phyloP scores from a whole-genome alignment of 345 rosid genomes.

The Ceriops decandra region DNA sequence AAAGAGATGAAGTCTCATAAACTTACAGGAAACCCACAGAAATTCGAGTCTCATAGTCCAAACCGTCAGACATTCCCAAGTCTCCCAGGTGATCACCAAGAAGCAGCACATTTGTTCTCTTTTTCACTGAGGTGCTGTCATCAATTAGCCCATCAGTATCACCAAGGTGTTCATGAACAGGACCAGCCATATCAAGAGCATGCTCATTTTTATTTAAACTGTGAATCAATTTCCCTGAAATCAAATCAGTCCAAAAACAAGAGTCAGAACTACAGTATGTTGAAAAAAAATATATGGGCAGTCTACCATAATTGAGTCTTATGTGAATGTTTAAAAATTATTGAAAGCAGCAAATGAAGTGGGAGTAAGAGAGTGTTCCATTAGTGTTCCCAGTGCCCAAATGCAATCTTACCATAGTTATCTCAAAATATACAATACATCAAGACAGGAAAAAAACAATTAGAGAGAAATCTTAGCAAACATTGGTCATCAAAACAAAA shows the following conservation, averaged over 20 bases:
- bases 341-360: too few species aligned
- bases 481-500: neutral
- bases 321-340: too few species aligned
- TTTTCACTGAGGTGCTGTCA: slow-evolving; percentile 47
- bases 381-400: neutral
- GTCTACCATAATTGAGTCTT: neutral
- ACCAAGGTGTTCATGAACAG: slow-evolving; percentile 61
- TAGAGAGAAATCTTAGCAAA: neutral
- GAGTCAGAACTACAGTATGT: neutral
- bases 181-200: slow-evolving; percentile 88
- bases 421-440: neutral
- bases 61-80: slow-evolving; percentile 84
- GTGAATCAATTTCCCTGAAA: slow-evolving; percentile 74
- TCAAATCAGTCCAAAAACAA: slow-evolving; percentile 2
- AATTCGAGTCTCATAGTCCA: slow-evolving; percentile 65
- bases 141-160: slow-evolving; percentile 29
- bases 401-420: neutral
- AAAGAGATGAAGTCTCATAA: slow-evolving; percentile 4
- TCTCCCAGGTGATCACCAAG: slow-evolving; percentile 88
- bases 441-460: neutral
- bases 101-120: slow-evolving; percentile 76
- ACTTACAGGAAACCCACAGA: slow-evolving; percentile 86
- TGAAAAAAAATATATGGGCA: neutral
- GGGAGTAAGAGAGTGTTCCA: too few species aligned
- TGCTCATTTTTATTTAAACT: slow-evolving; percentile 83